Evolutionary conservation across 768 basidiomycete genomes (phyloP).

Genomic region (Rhodosporidiobolus sp.): DNA sequence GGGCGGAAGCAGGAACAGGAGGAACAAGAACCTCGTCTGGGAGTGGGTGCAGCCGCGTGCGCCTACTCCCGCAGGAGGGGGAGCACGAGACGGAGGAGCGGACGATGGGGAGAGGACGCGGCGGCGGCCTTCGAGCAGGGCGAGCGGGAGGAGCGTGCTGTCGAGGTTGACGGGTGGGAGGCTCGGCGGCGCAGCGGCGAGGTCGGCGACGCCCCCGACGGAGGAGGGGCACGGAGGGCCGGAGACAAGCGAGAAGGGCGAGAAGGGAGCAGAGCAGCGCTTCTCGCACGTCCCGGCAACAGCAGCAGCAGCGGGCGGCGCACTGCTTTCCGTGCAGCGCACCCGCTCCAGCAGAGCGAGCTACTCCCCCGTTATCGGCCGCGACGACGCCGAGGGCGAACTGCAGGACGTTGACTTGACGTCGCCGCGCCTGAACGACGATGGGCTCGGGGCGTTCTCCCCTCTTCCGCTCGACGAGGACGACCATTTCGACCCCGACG

Average conservation of each 20-base stretch:
- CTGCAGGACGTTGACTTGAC: conserved; percentile 11
- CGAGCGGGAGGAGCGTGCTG: conserved; percentile 5
- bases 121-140: not conserved
- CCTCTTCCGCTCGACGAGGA: not conserved
- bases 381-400: not conserved
- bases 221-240: not conserved
- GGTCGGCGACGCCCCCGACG: too few species aligned
- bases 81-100: not conserved
- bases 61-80: not conserved
- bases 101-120: too few species aligned
- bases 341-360: too few species aligned
- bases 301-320: too few species aligned
- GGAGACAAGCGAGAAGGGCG: not conserved
- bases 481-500: not conserved
- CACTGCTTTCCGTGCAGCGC: not conserved
- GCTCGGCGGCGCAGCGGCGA: not conserved
- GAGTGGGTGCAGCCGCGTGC: not conserved
- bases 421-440: not conserved
- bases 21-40: conserved; percentile 2
- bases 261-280: not conserved
- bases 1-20: not conserved
- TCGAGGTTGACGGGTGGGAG: not conserved
- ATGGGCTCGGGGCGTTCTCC: not conserved
- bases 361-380: too few species aligned
- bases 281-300: too few species aligned